These are phyloP conservation scores for Blepharisma stoltei DNA, from an alignment of 73 alveolate genomes.

Conservation along the genomic window DNA sequence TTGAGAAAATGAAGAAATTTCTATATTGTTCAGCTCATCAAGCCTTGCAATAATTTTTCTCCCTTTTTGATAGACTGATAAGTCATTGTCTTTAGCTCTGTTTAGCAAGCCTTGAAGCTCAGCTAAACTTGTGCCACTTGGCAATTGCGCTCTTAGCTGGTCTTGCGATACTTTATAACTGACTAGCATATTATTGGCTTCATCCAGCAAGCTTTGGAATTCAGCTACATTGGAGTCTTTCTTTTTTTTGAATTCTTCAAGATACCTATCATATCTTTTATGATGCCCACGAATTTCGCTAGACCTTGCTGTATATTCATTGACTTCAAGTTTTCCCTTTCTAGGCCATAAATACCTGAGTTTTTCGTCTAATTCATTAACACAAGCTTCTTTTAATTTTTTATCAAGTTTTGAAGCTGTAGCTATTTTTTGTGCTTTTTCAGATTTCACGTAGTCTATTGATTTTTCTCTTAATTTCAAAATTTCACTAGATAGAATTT, in stretches of 20 bases:
- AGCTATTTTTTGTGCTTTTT: conserved; percentile 45
- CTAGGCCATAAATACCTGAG: conserved; percentile 91
- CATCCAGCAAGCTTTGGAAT: conserved; percentile 56
- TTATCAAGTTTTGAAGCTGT: conserved; percentile 60
- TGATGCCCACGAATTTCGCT: conserved; percentile 78
- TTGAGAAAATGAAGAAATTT: conserved; percentile 51
- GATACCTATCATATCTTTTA: conserved; percentile 79
- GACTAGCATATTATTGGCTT: conserved; percentile 63
- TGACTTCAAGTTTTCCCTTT: conserved; percentile 94
- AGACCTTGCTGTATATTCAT: conserved; percentile 79
- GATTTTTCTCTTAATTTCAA: conserved; percentile 48
- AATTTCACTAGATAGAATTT: conserved; percentile 49
- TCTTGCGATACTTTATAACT: conserved; percentile 62
- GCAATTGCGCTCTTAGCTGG: conserved; percentile 61
- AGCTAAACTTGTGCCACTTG: conserved; percentile 75
- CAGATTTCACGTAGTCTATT: conserved; percentile 51
- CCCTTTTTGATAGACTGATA: conserved; percentile 59
- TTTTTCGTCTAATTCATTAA: conserved; percentile 84
- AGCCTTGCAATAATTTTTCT: conserved; percentile 54
- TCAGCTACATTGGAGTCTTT: conserved; percentile 62
- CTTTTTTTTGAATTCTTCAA: conserved; percentile 62
- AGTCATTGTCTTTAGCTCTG: conserved; percentile 76
- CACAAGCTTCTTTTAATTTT: conserved; percentile 69
- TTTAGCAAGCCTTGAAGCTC: conserved; percentile 83
- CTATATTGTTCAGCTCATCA: conserved; percentile 59